Evolutionary conservation across 2,329 filamentous ascomycete genomes (phyloP).

Genomic region (Acrodontium crateriforme): DNA sequence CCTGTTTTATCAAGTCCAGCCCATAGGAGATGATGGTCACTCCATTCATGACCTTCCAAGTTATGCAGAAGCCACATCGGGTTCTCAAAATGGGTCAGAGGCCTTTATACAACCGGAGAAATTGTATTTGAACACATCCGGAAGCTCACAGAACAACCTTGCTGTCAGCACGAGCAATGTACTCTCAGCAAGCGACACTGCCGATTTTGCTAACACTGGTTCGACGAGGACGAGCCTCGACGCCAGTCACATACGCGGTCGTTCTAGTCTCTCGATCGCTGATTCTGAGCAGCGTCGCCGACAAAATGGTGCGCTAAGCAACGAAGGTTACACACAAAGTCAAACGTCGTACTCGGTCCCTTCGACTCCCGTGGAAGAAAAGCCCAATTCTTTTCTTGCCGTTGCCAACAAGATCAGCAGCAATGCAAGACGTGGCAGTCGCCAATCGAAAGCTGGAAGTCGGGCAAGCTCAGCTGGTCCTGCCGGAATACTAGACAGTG

Average conservation of each 20-base stretch:
- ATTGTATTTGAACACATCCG: slow-evolving; percentile 2
- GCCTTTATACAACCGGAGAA: slow-evolving; percentile 9
- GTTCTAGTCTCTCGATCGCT: slow-evolving; percentile 20
- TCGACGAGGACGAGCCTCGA: slow-evolving; percentile 19
- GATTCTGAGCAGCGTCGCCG: slow-evolving; percentile 24
- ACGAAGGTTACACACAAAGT: slow-evolving; percentile 20
- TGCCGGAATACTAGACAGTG: too few species aligned
- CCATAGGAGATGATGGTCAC: slow-evolving; percentile 56
- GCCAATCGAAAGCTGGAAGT: slow-evolving; percentile 25
- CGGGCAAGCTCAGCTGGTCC: slow-evolving; percentile 25
- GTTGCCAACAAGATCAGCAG: slow-evolving; percentile 17
- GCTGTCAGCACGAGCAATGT: slow-evolving; percentile 6
- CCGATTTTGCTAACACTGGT: slow-evolving; percentile 8
- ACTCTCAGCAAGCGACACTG: slow-evolving; percentile 2
- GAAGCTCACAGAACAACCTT: slow-evolving; percentile 7
- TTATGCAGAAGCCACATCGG: slow-evolving; percentile 27
- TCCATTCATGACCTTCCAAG: slow-evolving; percentile 24
- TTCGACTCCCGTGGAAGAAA: slow-evolving; percentile 31
- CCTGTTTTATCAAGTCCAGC: slow-evolving; percentile 87
- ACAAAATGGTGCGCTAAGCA: slow-evolving; percentile 29
- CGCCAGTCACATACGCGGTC: slow-evolving; percentile 9
- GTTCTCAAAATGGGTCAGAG: slow-evolving; percentile 17
- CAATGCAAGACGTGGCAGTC: slow-evolving; percentile 18
- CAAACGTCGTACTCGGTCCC: slow-evolving; percentile 16
- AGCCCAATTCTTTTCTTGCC: slow-evolving; percentile 16